Percentiles rank a stretch among this genome's conserved stretches.
Evolutionary conservation across 2,329 filamentous ascomycete species (phyloP).

Genomic region (Drechmeria coniospora): DNA sequence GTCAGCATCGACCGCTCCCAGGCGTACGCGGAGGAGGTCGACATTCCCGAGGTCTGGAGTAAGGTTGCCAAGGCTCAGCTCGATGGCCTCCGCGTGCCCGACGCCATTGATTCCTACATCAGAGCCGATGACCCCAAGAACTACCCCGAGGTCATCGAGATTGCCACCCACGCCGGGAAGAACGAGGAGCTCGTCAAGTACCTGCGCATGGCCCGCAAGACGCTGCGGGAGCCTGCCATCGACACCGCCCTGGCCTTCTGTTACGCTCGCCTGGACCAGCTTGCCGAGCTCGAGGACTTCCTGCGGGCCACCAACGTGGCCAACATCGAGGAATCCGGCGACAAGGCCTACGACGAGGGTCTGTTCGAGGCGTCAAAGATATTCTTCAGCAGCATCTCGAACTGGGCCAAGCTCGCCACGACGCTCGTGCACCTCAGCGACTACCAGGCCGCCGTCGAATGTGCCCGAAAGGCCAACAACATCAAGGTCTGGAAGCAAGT

Average conservation of each 20-base stretch:
- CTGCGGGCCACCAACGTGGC: constrained; percentile 84
- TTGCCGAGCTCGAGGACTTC: constrained; percentile 92
- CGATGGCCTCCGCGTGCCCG: constrained; percentile 81
- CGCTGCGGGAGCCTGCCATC: constrained; percentile 79
- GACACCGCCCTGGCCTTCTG: constrained; percentile 91
- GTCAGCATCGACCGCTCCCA: constrained; percentile 97
- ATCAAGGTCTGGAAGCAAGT: constrained; percentile 99
- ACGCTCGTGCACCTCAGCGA: constrained; percentile 94
- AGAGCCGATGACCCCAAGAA: constrained; percentile 86
- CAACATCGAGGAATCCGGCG: constrained; percentile 89
- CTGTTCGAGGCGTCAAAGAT: constrained; percentile 96
- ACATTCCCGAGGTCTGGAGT: constrained; percentile 92
- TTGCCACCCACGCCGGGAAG: constrained; percentile 87
- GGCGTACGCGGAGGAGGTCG: constrained; percentile 87
- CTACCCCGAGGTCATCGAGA: constrained; percentile 91
- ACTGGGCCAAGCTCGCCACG: constrained; percentile 97
- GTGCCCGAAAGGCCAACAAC: constrained; percentile 95
- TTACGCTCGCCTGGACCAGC: constrained; percentile 81
- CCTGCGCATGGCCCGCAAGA: constrained; percentile 94
- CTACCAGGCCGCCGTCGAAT: constrained; percentile 95
- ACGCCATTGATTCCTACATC: constrained; percentile 94
- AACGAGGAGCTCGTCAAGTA: constrained; percentile 96
- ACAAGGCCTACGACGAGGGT: constrained; percentile 93
- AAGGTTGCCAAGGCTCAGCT: constrained; percentile 96
- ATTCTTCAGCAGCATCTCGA: constrained; percentile 95